These are phyloP conservation scores for Daldinia sp. DNA, from an alignment of 2,329 filamentous ascomycete genomes.

Conservation along the genomic window DNA sequence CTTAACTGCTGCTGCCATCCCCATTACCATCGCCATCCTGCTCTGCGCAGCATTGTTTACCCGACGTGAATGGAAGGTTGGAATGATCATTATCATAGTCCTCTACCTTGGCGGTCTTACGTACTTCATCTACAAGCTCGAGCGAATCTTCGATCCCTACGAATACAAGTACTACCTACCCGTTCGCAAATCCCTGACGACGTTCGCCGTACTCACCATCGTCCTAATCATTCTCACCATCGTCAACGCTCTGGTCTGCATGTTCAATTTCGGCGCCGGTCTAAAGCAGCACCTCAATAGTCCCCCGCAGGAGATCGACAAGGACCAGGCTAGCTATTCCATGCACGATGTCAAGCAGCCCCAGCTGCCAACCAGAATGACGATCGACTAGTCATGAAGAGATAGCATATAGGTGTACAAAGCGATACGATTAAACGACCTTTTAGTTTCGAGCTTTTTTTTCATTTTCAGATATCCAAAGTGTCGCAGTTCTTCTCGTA, in stretches of 20 bases:
- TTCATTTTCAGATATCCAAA: slow-evolving; percentile 46
- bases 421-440: slow-evolving; percentile 50
- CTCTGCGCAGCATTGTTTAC: slow-evolving; percentile 87
- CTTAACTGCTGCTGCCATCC: slow-evolving; percentile 89
- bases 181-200: slow-evolving; percentile 86
- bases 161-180: slow-evolving; percentile 75
- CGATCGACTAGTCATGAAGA: slow-evolving; percentile 64
- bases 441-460: slow-evolving; percentile 44
- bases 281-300: slow-evolving; percentile 84
- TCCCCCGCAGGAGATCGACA: slow-evolving; percentile 62
- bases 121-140: slow-evolving; percentile 98
- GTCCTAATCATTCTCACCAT: slow-evolving; percentile 91
- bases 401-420: slow-evolving; percentile 48
- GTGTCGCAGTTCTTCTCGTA: slow-evolving; percentile 27
- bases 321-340: slow-evolving; percentile 65
- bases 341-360: slow-evolving; percentile 69
- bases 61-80: slow-evolving; percentile 81
- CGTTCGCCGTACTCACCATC: slow-evolving; percentile 94
- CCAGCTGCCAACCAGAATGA: slow-evolving; percentile 68
- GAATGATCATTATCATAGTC: slow-evolving; percentile 82
- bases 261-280: slow-evolving; percentile 89
- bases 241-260: slow-evolving; percentile 85
- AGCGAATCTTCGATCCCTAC: slow-evolving; percentile 85
- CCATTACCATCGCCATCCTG: slow-evolving; percentile 90
- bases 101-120: slow-evolving; percentile 89